Percentiles rank a stretch among this genome's conserved stretches.
These are phyloP conservation scores for Penicillium sp. DNA, from an alignment of 2,329 filamentous ascomycete species.

Conservation along the genomic window DNA sequence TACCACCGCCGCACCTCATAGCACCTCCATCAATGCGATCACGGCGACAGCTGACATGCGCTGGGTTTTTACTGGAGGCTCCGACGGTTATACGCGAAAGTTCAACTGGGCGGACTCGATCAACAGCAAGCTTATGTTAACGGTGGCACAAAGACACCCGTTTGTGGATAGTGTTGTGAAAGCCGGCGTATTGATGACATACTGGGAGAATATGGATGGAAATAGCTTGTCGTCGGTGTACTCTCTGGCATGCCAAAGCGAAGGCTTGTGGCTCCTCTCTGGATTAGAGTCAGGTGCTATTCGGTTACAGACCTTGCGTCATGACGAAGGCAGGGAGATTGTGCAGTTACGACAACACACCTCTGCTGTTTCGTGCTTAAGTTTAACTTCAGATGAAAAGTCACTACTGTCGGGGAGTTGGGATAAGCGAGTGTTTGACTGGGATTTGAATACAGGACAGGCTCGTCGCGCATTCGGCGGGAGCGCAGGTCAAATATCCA, in stretches of 20 bases:
- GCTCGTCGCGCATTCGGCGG: constrained; percentile 74
- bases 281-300: constrained; percentile 89
- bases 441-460: constrained; percentile 88
- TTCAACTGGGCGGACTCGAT: constrained; percentile 95
- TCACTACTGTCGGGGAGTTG: constrained; percentile 90
- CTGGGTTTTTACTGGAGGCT: constrained; percentile 91
- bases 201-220: constrained; percentile 97
- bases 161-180: constrained; percentile 98
- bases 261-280: constrained; percentile 87
- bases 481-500: constrained; percentile 79
- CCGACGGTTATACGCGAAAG: constrained; percentile 94
- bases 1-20: constrained; percentile 93
- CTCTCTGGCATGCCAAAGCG: constrained; percentile 84
- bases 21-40: constrained; percentile 91
- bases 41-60: constrained; percentile 90
- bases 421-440: constrained; percentile 93
- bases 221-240: constrained; percentile 81
- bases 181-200: constrained; percentile 88
- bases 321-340: constrained; percentile 92
- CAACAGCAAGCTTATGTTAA: constrained; percentile 89
- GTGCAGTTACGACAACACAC: constrained; percentile 77
- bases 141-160: constrained; percentile 91
- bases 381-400: constrained; percentile 78
- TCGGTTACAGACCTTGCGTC: constrained; percentile 87
- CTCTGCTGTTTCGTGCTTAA: constrained; percentile 87